Evolutionary conservation across 2,329 filamentous ascomycete genomes (phyloP).

Genomic region (Colletotrichum liriopes): DNA sequence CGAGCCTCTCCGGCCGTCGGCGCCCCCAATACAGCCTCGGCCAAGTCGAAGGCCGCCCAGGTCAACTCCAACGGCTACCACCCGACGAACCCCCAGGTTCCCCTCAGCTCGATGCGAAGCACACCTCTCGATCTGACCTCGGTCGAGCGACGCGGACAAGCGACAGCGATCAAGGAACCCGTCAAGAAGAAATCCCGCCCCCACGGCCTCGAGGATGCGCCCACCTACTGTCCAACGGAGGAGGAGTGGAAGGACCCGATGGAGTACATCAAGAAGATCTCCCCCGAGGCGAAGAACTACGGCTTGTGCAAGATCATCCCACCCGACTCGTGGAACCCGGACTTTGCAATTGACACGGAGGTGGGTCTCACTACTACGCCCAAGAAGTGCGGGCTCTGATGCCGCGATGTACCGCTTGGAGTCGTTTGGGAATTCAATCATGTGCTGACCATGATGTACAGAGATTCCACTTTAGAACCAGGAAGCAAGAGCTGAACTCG

Average conservation of each 20-base stretch:
- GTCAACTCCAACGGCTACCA: slow-evolving; percentile 70
- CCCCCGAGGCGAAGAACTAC: slow-evolving; percentile 86
- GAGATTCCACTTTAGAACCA: slow-evolving; percentile 97
- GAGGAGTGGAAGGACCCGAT: slow-evolving; percentile 97
- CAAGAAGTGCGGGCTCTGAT: neutral
- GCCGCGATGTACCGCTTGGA: neutral
- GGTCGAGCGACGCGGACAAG: slow-evolving; percentile 91
- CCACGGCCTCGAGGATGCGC: slow-evolving; percentile 90
- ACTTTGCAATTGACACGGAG: slow-evolving; percentile 97
- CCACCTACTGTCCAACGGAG: slow-evolving; percentile 89
- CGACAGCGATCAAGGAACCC: slow-evolving; percentile 81
- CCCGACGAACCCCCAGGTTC: slow-evolving; percentile 64
- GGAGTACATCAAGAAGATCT: slow-evolving; percentile 93
- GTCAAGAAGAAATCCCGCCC: slow-evolving; percentile 84
- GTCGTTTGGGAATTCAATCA: neutral
- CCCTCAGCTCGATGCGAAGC: slow-evolving; percentile 71
- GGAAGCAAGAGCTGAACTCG: slow-evolving; percentile 96
- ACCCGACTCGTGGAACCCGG: slow-evolving; percentile 92
- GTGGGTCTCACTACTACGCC: slow-evolving; percentile 62
- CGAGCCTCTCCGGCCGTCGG: slow-evolving; percentile 67
- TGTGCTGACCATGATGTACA: slow-evolving; percentile 54
- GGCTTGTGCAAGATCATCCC: slow-evolving; percentile 97
- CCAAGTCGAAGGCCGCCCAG: slow-evolving; percentile 66
- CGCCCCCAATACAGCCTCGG: slow-evolving; percentile 52
- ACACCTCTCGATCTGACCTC: slow-evolving; percentile 85